Conservation (phyloP, 768 basidiomycete genomes). For the Symmetrospora coprosmae region DNA sequence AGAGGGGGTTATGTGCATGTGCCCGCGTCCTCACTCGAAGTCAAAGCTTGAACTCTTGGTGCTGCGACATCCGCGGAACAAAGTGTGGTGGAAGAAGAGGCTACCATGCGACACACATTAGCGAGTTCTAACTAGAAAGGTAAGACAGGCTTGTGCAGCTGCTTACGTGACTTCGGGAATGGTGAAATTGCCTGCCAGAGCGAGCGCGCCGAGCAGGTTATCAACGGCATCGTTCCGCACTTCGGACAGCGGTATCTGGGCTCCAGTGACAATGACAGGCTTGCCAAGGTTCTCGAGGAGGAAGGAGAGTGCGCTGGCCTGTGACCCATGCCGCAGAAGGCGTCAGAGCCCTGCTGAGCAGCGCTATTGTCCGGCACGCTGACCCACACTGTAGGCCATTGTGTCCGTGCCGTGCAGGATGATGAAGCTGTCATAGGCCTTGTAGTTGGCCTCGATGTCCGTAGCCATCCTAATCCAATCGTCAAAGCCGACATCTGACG, state of each 20-base stretch:
- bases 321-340: too few relatives aligned
- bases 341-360: not conserved
- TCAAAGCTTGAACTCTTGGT: constrained; percentile 26
- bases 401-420: constrained; percentile 74
- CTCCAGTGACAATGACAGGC: constrained; percentile 66
- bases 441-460: constrained; percentile 85
- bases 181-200: constrained; percentile 76
- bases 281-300: constrained; percentile 83
- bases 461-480: constrained; percentile 57
- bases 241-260: constrained; percentile 82
- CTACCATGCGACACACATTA: constrained; percentile 28
- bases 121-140: too few relatives aligned
- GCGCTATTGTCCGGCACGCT: constrained; percentile 30
- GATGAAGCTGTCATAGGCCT: constrained; percentile 73
- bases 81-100: constrained; percentile 75
- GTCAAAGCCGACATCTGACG: constrained; percentile 62
- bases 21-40: constrained; percentile 26
- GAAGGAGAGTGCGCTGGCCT: constrained; percentile 72
- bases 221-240: constrained; percentile 88
- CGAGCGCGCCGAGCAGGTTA: constrained; percentile 74
- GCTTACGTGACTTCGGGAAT: constrained; percentile 49
- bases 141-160: not conserved
- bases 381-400: constrained; percentile 43
- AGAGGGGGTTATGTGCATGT: too few relatives aligned
- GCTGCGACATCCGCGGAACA: constrained; percentile 50